A percentile compares a stretch with the other conserved stretches of the same genome.
Evolutionary conservation across 2,329 filamentous ascomycete genomes (phyloP).

Genomic region (Alternaria sp.): DNA sequence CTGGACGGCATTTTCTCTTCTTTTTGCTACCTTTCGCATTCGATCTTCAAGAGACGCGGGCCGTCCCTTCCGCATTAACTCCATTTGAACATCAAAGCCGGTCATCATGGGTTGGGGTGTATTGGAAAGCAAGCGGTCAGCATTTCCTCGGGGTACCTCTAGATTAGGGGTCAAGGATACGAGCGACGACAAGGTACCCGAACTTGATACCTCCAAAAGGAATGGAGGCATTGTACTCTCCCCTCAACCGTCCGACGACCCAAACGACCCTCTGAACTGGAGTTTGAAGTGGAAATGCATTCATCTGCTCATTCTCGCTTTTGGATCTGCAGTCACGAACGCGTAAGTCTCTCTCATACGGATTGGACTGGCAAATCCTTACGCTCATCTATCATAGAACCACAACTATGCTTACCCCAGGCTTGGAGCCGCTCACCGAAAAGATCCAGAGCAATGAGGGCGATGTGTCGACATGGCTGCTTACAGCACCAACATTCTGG

Average conservation of each 20-base stretch:
- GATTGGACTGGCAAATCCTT: background rate
- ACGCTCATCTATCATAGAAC: slow-evolving; percentile 4
- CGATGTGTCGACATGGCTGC: slow-evolving; percentile 16
- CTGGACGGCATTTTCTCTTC: slow-evolving; percentile 12
- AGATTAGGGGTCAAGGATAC: slow-evolving; percentile 9
- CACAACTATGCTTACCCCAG: slow-evolving; percentile 19
- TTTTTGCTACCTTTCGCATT: background rate
- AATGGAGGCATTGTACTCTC: slow-evolving; percentile 3
- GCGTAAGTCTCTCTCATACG: slow-evolving; percentile 9
- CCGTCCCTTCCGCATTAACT: background rate
- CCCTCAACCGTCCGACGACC: slow-evolving; percentile 6
- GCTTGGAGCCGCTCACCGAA: slow-evolving; percentile 12
- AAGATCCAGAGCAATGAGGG: slow-evolving; percentile 13
- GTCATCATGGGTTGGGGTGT: slow-evolving; percentile 19
- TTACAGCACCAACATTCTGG: slow-evolving; percentile 22
- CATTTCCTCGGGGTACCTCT: slow-evolving; percentile 11
- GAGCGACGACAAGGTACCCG: slow-evolving; percentile 4
- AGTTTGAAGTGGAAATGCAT: slow-evolving; percentile 12
- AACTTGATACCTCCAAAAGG: slow-evolving; percentile 9
- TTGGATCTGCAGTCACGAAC: slow-evolving; percentile 19
- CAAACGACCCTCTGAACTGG: slow-evolving; percentile 22
- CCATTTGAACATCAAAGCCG: background rate
- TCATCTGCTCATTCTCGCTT: slow-evolving; percentile 14
- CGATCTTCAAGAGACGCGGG: background rate
- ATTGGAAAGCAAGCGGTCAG: slow-evolving; percentile 14